phyloP scores from a whole-genome alignment of 345 rosid genomes.

The Balakata baccata region DNA sequence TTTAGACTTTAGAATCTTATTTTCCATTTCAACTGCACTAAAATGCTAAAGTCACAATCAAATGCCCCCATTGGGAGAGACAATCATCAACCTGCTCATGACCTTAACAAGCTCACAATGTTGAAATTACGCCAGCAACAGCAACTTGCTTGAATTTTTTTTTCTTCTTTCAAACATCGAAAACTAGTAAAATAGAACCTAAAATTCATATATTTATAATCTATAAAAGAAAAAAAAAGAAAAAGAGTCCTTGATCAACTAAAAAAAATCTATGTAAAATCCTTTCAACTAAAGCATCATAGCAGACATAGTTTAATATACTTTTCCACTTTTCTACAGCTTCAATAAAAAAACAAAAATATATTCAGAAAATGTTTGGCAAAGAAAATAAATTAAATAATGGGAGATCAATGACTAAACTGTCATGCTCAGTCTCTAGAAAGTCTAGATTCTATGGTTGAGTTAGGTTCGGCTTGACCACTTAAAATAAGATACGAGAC shows the following conservation, averaged over 20 bases:
- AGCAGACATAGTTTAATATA: background rate
- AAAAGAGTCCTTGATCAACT: background rate
- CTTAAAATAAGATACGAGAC: background rate
- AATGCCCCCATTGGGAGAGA: background rate
- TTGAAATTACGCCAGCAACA: background rate
- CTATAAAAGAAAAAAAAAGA: background rate
- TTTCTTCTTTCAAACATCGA: too few relatives aligned
- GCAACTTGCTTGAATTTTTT: background rate
- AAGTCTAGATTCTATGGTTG: conserved; percentile 13
- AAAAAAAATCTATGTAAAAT: background rate
- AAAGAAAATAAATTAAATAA: background rate
- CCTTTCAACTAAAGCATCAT: background rate
- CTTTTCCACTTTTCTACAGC: background rate
- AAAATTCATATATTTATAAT: background rate
- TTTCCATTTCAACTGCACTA: conserved; percentile 1
- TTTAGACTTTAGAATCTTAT: background rate
- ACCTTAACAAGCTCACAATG: background rate
- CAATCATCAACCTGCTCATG: conserved; percentile 11
- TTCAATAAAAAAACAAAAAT: background rate
- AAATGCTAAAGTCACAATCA: conserved; percentile 6
- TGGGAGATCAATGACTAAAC: background rate
- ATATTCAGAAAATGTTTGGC: conserved; percentile 1
- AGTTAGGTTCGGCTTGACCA: conserved; percentile 14
- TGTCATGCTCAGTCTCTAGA: background rate
- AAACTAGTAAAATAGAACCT: too few relatives aligned